Evolutionary conservation across 2,329 filamentous ascomycete species (phyloP), one percentile per base, ranked within the genome.

Genomic region (Pleurostoma richardsiae): DNA sequence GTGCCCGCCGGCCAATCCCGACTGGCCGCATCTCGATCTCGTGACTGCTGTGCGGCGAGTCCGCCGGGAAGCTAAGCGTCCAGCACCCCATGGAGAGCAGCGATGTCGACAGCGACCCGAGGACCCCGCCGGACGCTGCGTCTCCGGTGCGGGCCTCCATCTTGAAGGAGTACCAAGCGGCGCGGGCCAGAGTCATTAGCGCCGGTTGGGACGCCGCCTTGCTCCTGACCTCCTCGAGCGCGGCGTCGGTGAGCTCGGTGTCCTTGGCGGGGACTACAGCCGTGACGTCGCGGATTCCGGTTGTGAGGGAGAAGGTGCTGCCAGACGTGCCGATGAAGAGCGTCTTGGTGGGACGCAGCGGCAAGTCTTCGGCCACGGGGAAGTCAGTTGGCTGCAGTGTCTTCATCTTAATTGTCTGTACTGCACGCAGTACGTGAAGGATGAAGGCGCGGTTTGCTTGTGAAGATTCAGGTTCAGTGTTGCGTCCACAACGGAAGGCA

Each of bases 101-200:
- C 19, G 40, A 31, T 19, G 29, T 36, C 4, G 49, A 43, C 11
- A 51, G 43, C 31, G 44, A 3, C 61, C 63, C 62, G 59, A 65
- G 49, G 19, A 19, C 19, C 19, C 19, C 19, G 19, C 19, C 19
- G n/a, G 33, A 36, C 8, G n/a, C n/a, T 8, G 8, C 33, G 8
- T 36, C n/a, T 8, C n/a, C 33, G 33, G 8, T n/a, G 8, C n/a
- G 8, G 8, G n/a, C 33, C 33, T 36, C 33, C 33, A 36, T 36
- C 8, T 36, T 36, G n/a, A 8, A 8, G 8, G 33, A 36, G 33
- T 36, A 36, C 33, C 33, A 36, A 8, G 33, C 33, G 8, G 33
- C 8, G n/a, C 33, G 33, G 8, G 8, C 8, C 8, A 36, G n/a
- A 8, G 8, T 36, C 33, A 36, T 8, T 8, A 36, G n/a, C 8